Conservation (phyloP, 139 green algal species). For the Medakamo hakoo region DNA sequence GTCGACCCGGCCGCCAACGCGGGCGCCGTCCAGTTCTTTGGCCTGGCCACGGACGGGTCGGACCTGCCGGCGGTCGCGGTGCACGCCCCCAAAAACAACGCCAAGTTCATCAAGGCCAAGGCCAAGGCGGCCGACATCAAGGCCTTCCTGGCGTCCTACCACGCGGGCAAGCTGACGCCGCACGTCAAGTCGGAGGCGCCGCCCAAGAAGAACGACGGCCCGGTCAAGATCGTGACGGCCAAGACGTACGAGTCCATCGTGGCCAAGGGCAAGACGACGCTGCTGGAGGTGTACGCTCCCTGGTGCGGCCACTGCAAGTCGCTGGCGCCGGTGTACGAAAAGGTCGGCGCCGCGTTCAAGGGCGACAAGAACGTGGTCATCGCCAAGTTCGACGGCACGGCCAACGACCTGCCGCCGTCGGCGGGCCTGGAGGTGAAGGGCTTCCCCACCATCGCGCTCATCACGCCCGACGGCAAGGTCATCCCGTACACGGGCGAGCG, state of each 20-base stretch:
- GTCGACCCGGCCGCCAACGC: conserved; percentile 4
- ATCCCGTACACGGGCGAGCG: conserved; percentile 12
- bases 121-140: conserved; percentile 9
- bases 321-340: conserved; percentile 30
- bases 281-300: conserved; percentile 53
- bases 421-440: conserved; percentile 16
- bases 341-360: conserved; percentile 24
- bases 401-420: conserved; percentile 29
- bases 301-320: conserved; percentile 50
- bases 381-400: conserved; percentile 50
- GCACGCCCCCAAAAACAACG: conserved; percentile 7
- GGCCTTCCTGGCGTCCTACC: neutral
- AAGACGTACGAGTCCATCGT: conserved; percentile 34
- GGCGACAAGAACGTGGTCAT: conserved; percentile 31
- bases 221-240: conserved; percentile 19
- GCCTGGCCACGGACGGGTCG: conserved; percentile 13
- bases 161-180: conserved; percentile 16
- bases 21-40: conserved; percentile 17
- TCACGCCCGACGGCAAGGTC: conserved; percentile 6
- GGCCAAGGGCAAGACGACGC: conserved; percentile 22
- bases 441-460: conserved; percentile 26
- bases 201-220: conserved; percentile 19
- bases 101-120: conserved; percentile 18
- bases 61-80: conserved; percentile 16
- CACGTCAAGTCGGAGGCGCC: conserved; percentile 26